Base-by-base conservation (phyloP, 2,329 filamentous ascomycete genomes). In the Aureobasidium melanogenum region DNA sequence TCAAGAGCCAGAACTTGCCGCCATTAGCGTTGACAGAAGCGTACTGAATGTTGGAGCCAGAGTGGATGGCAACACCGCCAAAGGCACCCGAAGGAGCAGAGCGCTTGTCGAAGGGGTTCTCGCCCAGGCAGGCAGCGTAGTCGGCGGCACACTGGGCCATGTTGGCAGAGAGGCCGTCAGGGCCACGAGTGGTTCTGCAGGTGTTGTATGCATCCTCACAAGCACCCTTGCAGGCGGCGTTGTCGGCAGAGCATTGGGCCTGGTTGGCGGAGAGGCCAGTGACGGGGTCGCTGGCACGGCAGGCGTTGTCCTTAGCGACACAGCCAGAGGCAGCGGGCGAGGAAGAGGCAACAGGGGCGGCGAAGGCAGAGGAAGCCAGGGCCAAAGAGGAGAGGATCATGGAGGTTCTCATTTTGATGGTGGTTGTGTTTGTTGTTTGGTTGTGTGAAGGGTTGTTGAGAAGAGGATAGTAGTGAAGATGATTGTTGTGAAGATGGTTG, bases 21-120 rank as follows among this genome's bases (percentile, higher is more conserved):
- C 30, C 55, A 17, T 48, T 47, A 51, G 62, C 62, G 62, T 62
- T 66, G 59, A 69, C 52, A 28, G 63, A 51, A 14, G 60, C 47
- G 60, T 64, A 64, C n/a, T 66, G 65, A 26, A 67, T 50, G n/a
- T 47, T 34, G 26, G 61, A 62, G 54, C 63, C 66, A 26, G 66
- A 64, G 52, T 30, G 56, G 48, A 67, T 65, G 60, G 65, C 62
- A 34, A 66, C 43, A 47, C 64, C 64, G 55, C 58, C 56, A 58
- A 68, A 67, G 26, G 63, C 58, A 46, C 58, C 50, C 17, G 47
- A 39, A 14, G 57, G 46, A 2, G 56, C 46, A 14, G 60, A 17
- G 41, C 54, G 54, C 38, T 44, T 39, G 19, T 32, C 44, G 24
- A 62, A 62, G 32, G 54, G 54, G 26, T 62, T 62, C 43, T 59